These are phyloP conservation scores for Colletotrichum cereale DNA, from an alignment of 2,329 filamentous ascomycete genomes.

Conservation along the genomic window DNA sequence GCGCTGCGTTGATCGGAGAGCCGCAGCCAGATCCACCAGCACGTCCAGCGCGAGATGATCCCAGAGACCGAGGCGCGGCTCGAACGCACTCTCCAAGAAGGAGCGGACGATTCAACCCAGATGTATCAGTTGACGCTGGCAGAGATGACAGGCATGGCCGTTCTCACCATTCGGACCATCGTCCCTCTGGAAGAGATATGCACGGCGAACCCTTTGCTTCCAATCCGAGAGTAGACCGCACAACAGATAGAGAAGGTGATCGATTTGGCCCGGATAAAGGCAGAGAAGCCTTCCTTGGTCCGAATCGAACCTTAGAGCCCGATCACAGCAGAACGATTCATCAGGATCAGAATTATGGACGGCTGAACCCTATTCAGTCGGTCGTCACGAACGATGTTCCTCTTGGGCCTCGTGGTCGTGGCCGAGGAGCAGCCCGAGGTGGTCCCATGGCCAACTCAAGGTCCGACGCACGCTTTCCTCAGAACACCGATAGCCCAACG, in stretches of 20 bases:
- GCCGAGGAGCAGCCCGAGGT: slow-evolving; percentile 56
- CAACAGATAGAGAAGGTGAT: slow-evolving; percentile 55
- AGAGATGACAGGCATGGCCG: slow-evolving; percentile 63
- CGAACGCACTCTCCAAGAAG: slow-evolving; percentile 65
- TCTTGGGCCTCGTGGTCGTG: slow-evolving; percentile 68
- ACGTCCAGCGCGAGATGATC: slow-evolving; percentile 58
- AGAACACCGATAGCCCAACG: slow-evolving; percentile 56
- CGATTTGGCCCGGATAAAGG: slow-evolving; percentile 55
- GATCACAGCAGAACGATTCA: slow-evolving; percentile 65
- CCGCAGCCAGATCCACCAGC: slow-evolving; percentile 50
- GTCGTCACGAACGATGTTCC: slow-evolving; percentile 60
- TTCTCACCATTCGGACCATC: slow-evolving; percentile 53
- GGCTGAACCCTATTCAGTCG: slow-evolving; percentile 66
- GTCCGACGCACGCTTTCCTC: slow-evolving; percentile 57
- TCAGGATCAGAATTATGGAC: slow-evolving; percentile 73
- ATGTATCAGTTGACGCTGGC: slow-evolving; percentile 50
- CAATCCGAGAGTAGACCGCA: slow-evolving; percentile 53
- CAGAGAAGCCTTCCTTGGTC: slow-evolving; percentile 57
- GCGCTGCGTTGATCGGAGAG: slow-evolving; percentile 60
- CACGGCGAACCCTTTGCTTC: slow-evolving; percentile 47
- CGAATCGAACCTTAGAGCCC: slow-evolving; percentile 56
- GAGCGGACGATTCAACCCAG: slow-evolving; percentile 51
- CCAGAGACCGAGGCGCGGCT: slow-evolving; percentile 46
- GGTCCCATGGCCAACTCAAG: slow-evolving; percentile 53
- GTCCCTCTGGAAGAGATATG: slow-evolving; percentile 47